Evolutionary conservation across 2,329 filamentous ascomycete species (phyloP), one percentile per base, ranked within the genome.

Genomic region (Clonostachys solani): DNA sequence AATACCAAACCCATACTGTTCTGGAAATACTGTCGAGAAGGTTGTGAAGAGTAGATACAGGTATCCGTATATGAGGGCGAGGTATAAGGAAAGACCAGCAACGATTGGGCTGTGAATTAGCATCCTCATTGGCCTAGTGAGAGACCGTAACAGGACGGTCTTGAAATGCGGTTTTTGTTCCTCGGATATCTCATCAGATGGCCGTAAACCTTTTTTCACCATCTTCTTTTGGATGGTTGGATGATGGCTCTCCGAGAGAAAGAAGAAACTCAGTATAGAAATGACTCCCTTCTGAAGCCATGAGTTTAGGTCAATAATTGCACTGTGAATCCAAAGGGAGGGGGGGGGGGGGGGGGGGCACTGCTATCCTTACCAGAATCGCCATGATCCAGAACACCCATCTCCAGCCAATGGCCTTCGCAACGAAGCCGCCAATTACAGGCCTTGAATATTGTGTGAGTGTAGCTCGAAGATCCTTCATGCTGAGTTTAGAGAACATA

Each of bases 91-190:
- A 38, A 88, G 71, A 4, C 84, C 63, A 15, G 83, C 57, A 18
- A 84, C 79, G 52, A 86, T 84, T 2, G 81, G 81, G 52, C 85
- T 81, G 29, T 61, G 58, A 10, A 84, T 79, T 59, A 83, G 84
- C 48, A 87, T 86, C 0, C 84, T 84, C 15, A 44, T 15, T 3
- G 42, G 42, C 2, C 81, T 54, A 1, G 54, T 69, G 54, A 81
- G 77, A 47, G 86, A 86, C 0, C 83, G 77, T 35, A 86, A 67
- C 12, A 73, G 73, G 12, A 87, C 72, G 48, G 84, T 79, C 17
- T 62, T 63, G 46, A 86, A 56, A 23, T 53, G 50, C 12, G 56
- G 47, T 16, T 47, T 10, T n/a, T 12, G 19, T n/a, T 44, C 54
- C n/a, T 56, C 40, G 1, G 42, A 47, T 7, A 42, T 45, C 2